Percentiles rank a stretch among this genome's conserved stretches.
Evolutionary conservation across 2,329 filamentous ascomycete genomes (phyloP).

Genomic region (Pezicula rhizophila): DNA sequence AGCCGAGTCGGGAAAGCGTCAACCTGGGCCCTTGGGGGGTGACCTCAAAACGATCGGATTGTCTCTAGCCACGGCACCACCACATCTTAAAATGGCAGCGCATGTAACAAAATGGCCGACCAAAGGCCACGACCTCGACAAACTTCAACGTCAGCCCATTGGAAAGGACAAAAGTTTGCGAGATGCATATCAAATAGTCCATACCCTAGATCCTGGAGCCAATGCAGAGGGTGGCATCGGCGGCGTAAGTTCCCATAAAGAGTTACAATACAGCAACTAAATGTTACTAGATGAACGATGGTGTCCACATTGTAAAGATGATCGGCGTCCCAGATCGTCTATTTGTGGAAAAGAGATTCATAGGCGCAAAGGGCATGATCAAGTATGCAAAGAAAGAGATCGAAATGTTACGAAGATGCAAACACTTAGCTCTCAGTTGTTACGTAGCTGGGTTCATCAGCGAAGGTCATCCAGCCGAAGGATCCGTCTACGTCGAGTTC

Average conservation of each 20-base stretch:
- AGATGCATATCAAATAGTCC: constrained; percentile 7
- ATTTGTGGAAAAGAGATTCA: constrained; percentile 16
- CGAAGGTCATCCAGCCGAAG: not conserved
- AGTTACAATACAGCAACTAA: not conserved
- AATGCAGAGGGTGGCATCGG: constrained; percentile 14
- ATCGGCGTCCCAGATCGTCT: constrained; percentile 7
- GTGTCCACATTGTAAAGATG: constrained; percentile 18
- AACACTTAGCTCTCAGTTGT: constrained; percentile 15
- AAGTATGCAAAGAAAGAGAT: constrained; percentile 12
- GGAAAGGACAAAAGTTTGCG: constrained; percentile 7
- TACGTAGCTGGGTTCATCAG: constrained; percentile 17
- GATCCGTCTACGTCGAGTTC: constrained; percentile 23
- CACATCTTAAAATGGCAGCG: not conserved
- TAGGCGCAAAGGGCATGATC: not conserved
- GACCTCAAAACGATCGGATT: too few relatives aligned
- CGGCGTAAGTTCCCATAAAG: constrained; percentile 1
- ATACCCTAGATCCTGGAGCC: constrained; percentile 20
- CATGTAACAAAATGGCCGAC: not conserved
- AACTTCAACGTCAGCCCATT: constrained; percentile 3
- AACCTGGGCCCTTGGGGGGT: too few relatives aligned
- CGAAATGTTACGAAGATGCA: constrained; percentile 15
- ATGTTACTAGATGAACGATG: constrained; percentile 17
- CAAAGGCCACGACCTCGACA: not conserved
- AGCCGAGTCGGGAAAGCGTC: too few relatives aligned
- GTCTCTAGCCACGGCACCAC: not conserved